Percentiles rank a stretch among this genome's conserved stretches.
These are phyloP conservation scores for Phytophthora constricta DNA, from an alignment of 352 stramenopile genomes.

Conservation along the genomic window DNA sequence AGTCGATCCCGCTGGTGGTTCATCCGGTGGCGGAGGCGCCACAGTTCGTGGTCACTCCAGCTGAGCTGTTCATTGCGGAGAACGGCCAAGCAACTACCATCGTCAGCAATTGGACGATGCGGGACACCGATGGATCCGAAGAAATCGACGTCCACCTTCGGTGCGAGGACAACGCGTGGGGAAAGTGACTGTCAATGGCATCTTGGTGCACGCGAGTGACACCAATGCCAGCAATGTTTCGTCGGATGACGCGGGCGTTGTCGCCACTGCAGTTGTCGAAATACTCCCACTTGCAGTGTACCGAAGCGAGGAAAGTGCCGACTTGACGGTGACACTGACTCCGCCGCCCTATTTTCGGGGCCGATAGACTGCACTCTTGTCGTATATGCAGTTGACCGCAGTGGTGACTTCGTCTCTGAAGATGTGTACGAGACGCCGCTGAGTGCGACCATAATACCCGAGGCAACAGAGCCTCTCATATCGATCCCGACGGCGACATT, in stretches of 20 bases:
- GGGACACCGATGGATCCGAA: slow-evolving; percentile 32
- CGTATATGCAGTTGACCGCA: slow-evolving; percentile 27
- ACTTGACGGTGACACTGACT: no score
- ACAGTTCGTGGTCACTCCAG: background rate
- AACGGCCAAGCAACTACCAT: slow-evolving; percentile 3
- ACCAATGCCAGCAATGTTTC: slow-evolving; percentile 10
- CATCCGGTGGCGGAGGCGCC: slow-evolving; percentile 22
- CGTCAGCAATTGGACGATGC: slow-evolving; percentile 21
- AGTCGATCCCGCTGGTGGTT: slow-evolving; percentile 15
- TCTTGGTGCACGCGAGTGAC: background rate
- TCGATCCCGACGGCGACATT: slow-evolving; percentile 12
- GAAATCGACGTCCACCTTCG: slow-evolving; percentile 21
- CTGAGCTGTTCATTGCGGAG: slow-evolving; percentile 1
- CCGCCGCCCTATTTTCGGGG: slow-evolving; percentile 39
- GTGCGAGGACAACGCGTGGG: slow-evolving; percentile 6
- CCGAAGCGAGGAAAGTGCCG: background rate
- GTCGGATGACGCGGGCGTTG: background rate
- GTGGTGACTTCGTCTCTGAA: slow-evolving; percentile 16
- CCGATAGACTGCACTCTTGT: slow-evolving; percentile 33
- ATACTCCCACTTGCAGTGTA: slow-evolving; percentile 14
- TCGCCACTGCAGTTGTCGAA: slow-evolving; percentile 3
- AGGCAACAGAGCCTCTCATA: slow-evolving; percentile 35
- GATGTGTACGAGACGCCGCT: slow-evolving; percentile 23
- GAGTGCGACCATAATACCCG: slow-evolving; percentile 21
- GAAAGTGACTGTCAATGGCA: slow-evolving; percentile 11